Conservation (phyloP, 306 rosid species). For the Hippophae gyantsensis region DNA sequence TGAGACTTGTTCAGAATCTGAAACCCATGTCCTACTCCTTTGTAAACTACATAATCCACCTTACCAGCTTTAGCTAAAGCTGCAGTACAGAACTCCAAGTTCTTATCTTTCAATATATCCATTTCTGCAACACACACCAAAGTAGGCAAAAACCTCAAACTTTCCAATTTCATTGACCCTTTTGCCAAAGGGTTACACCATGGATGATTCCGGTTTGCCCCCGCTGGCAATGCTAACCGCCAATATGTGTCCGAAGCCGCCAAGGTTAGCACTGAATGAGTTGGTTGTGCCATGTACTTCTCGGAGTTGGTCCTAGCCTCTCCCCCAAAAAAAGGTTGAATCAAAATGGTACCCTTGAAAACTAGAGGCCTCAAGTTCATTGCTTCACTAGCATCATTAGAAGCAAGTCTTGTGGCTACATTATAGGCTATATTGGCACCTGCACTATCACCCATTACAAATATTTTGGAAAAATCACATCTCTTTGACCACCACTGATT, state of each 20-base stretch:
- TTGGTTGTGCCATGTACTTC: constrained; percentile 31
- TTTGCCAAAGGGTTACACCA: constrained; percentile 63
- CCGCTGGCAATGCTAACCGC: constrained; percentile 68
- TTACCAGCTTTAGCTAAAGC: constrained; percentile 34
- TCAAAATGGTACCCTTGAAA: constrained; percentile 42
- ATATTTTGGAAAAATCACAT: constrained; percentile 48
- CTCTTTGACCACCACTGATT: constrained; percentile 41
- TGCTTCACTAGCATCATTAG: constrained; percentile 9
- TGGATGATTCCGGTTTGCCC: constrained; percentile 56
- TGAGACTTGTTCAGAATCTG: constrained; percentile 61
- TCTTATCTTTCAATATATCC: constrained; percentile 69
- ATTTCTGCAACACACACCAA: constrained; percentile 67
- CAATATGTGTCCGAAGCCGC: constrained; percentile 34
- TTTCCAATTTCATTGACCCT: constrained; percentile 17
- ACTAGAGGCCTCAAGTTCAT: constrained; percentile 27
- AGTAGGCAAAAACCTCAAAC: constrained; percentile 11
- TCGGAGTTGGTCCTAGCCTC: constrained; percentile 61
- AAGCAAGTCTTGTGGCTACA: constrained; percentile 31
- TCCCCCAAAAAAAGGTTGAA: constrained; percentile 83
- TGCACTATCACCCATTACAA: constrained; percentile 75
- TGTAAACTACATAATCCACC: constrained; percentile 37
- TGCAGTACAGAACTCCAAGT: constrained; percentile 49
- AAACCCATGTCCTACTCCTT: constrained; percentile 81
- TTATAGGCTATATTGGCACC: constrained; percentile 79
- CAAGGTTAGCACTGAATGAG: constrained; percentile 33